Base-by-base conservation (phyloP, 345 rosid species). In the Corchorus capsularis region DNA sequence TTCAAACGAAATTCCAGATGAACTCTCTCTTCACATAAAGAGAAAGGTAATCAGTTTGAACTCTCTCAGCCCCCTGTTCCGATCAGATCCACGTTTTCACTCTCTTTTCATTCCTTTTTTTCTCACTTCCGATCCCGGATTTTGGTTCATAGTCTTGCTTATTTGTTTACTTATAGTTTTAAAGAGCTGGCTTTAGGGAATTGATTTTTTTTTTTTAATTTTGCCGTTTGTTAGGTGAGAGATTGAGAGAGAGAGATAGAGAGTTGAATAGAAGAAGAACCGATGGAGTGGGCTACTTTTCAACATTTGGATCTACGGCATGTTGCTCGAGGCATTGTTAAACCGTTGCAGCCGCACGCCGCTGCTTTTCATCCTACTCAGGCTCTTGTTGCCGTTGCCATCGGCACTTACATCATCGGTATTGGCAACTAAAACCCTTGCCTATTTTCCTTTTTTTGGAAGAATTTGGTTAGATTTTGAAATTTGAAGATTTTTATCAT, bases 231-330 rank as follows among this genome's bases (percentile, higher is more conserved):
- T 62, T 32, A 60, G 69, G 37, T 69, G 41, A 35, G 39, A 50
- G 35, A 61, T 67, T 14, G 61, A 9, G 8, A 20, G 43, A 27
- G 27, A 27, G 43, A 39, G 43, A 39, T 4, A 11, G 34, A 20
- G 45, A 15, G 34, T 32, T 69, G 72, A 62, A 69, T 67, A 47
- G 47, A 45, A 69, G 62, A 27, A 69, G 47, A 57, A 81, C 72
- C 71, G 62, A 96, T 96, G 99, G 98, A 96, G 92, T 96, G 99
- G 99, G 75, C 92, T 8, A 91, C 98, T 76, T 88, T 96, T 81
- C 99, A 96, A 86, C 99, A 96, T 79, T 94, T 93, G 85, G 98
- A 96, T 88, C 91, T 96, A 43, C 88, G 90, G 17, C 95, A 96
- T 66, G 87, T 93, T 6, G 92, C 91, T 56, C 92, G 96, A 49